These are phyloP conservation scores for Herpetomonas tarakana DNA, from an alignment of 208 protist species.

Conservation along the genomic window DNA sequence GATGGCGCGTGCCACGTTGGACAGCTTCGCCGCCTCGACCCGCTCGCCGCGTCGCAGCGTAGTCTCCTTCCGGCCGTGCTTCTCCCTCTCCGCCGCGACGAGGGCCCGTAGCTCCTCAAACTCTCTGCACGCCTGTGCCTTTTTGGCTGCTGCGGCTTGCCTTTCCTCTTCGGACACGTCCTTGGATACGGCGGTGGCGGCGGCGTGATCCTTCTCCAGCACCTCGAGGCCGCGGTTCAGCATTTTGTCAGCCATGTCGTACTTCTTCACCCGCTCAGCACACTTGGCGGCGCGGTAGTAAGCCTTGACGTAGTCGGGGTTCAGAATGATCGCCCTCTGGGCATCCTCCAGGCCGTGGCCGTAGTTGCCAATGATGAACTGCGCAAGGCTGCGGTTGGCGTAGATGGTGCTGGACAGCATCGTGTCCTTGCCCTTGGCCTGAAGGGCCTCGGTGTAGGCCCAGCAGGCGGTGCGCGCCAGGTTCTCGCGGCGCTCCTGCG, in stretches of 20 bases:
- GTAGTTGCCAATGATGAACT: constrained; percentile 89
- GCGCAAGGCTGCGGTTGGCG: constrained; percentile 80
- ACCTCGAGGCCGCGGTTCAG: constrained; percentile 43
- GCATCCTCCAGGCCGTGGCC: constrained; percentile 80
- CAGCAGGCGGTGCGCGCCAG: constrained; percentile 72
- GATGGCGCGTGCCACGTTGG: constrained; percentile 61
- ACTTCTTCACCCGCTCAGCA: constrained; percentile 69
- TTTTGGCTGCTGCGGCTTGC: not conserved
- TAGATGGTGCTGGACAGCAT: constrained; percentile 70
- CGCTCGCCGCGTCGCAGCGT: constrained; percentile 26
- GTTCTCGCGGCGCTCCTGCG: constrained; percentile 74
- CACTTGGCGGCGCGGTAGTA: constrained; percentile 86
- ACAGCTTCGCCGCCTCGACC: constrained; percentile 49
- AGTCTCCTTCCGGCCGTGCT: constrained; percentile 28
- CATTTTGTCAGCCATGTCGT: constrained; percentile 60
- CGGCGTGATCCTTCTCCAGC: not conserved
- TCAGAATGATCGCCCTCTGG: constrained; percentile 74
- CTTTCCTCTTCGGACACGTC: not conserved
- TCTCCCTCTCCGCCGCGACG: constrained; percentile 21
- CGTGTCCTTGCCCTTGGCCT: constrained; percentile 73
- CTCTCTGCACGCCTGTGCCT: constrained; percentile 20
- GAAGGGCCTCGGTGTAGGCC: constrained; percentile 84
- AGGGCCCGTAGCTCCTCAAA: constrained; percentile 57
- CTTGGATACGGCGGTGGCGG: not conserved
- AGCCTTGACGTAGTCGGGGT: constrained; percentile 78